These are phyloP conservation scores for Exophiala calicioides DNA, from an alignment of 2,329 filamentous ascomycete species.

Conservation along the genomic window DNA sequence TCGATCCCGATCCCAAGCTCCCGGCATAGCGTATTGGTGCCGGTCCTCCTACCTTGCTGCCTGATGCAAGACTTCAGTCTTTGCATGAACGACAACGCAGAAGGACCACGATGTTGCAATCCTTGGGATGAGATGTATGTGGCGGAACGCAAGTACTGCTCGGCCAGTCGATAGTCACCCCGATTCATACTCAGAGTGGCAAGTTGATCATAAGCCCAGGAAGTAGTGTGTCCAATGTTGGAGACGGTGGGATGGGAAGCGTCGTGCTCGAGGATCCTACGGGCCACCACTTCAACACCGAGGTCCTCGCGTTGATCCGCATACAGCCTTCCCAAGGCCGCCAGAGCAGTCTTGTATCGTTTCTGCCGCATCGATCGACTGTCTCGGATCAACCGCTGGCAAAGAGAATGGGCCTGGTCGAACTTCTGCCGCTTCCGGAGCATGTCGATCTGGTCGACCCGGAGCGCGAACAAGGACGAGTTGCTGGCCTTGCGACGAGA, in stretches of 20 bases:
- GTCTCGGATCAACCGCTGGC: constrained; percentile 19
- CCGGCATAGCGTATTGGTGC: neutral
- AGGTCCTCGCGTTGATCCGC: constrained; percentile 20
- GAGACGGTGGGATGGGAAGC: constrained; percentile 6
- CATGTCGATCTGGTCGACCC: constrained; percentile 25
- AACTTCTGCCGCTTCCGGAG: constrained; percentile 19
- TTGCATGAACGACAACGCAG: constrained; percentile 10
- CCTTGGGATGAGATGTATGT: constrained; percentile 8
- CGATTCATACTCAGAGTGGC: constrained; percentile 15
- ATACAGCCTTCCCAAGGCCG: constrained; percentile 19
- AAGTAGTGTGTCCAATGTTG: constrained; percentile 16
- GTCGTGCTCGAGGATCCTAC: constrained; percentile 19
- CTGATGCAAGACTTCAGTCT: constrained; percentile 12
- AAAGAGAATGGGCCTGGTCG: constrained; percentile 10
- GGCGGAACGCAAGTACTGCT: constrained; percentile 19
- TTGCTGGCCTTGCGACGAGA: constrained; percentile 13
- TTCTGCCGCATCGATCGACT: constrained; percentile 18
- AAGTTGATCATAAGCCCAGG: constrained; percentile 25
- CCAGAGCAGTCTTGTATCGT: constrained; percentile 21
- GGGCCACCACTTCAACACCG: constrained; percentile 19
- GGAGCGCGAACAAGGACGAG: constrained; percentile 23
- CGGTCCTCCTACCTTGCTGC: constrained; percentile 15
- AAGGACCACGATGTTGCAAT: constrained; percentile 20
- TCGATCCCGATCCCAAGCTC: neutral
- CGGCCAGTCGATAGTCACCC: constrained; percentile 13